Percentiles rank a stretch among this genome's conserved stretches.
Conservation (phyloP, 106 monocot genomes). For the Dactylorhiza incarnata region DNA sequence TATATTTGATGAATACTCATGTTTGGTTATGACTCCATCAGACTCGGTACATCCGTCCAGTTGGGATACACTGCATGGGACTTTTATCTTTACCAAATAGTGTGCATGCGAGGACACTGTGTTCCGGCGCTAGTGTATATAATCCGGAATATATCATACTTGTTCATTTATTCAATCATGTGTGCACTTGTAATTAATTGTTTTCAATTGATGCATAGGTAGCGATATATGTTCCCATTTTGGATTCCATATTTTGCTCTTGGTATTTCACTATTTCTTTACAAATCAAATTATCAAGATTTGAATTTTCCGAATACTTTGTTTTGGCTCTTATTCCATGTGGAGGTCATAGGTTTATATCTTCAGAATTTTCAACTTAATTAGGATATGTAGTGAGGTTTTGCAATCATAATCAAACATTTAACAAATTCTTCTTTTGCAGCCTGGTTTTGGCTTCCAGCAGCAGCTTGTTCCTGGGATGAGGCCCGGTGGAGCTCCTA, state of each 20-base stretch:
- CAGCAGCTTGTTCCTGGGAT: slow-evolving; percentile 79
- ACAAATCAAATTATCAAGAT: not conserved
- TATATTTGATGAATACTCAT: no score
- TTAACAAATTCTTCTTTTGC: not conserved
- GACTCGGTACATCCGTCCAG: no score
- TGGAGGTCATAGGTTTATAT: not conserved
- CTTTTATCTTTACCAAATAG: no score
- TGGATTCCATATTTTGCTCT: not conserved
- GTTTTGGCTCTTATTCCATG: not conserved
- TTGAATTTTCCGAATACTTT: not conserved
- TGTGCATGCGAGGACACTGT: no score
- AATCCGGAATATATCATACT: not conserved
- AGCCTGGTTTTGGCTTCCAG: slow-evolving; percentile 82
- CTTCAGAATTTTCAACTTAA: not conserved
- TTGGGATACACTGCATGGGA: no score
- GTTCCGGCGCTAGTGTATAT: no score
- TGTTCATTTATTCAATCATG: not conserved
- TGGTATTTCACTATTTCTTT: not conserved
- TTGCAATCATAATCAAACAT: not conserved
- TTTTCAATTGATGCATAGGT: not conserved
- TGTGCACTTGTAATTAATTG: not conserved
- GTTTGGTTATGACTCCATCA: no score
- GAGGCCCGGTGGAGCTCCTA: slow-evolving; percentile 66
- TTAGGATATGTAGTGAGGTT: not conserved
- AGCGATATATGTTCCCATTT: not conserved